Conservation (phyloP, 106 monocot species). For the Posidonia australis region DNA sequence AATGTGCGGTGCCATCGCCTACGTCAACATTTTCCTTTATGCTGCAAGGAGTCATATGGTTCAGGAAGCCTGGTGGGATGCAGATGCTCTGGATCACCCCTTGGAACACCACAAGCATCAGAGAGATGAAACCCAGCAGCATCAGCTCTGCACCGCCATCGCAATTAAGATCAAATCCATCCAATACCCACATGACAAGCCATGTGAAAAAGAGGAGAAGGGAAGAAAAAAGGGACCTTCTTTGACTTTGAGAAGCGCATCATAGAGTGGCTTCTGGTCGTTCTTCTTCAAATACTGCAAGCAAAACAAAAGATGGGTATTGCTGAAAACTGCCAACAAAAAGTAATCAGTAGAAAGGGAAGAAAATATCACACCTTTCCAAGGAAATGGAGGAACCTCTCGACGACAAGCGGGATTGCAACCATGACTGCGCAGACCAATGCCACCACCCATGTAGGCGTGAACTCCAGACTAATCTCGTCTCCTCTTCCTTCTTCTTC, state of each 20-base stretch:
- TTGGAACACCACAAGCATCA: conserved; percentile 48
- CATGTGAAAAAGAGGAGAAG: too few relatives aligned
- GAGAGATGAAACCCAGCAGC: conserved; percentile 57
- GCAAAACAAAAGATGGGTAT: too few relatives aligned
- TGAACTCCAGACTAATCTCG: not conserved
- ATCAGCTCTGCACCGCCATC: conserved; percentile 38
- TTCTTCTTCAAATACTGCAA: conserved; percentile 29
- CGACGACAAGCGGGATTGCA: not conserved
- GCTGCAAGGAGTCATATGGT: conserved; percentile 40
- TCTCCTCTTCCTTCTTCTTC: not conserved
- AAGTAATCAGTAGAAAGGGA: too few relatives aligned
- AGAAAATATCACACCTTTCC: not conserved
- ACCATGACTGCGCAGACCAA: not conserved
- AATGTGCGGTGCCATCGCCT: conserved; percentile 3
- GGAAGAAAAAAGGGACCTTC: conserved; percentile 27
- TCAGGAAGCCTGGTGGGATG: conserved; percentile 23
- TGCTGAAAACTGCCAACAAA: too few relatives aligned
- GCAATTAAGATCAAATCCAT: not conserved
- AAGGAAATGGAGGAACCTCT: conserved; percentile 4
- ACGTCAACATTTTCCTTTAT: not conserved
- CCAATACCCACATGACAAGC: not conserved
- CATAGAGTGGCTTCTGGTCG: conserved; percentile 44
- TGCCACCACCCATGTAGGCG: not conserved
- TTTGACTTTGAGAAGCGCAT: conserved; percentile 57
- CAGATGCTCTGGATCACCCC: conserved; percentile 34